phyloP scores from a whole-genome alignment of 2,329 filamentous ascomycete species.

The Pseudogymnoascus sp. region DNA sequence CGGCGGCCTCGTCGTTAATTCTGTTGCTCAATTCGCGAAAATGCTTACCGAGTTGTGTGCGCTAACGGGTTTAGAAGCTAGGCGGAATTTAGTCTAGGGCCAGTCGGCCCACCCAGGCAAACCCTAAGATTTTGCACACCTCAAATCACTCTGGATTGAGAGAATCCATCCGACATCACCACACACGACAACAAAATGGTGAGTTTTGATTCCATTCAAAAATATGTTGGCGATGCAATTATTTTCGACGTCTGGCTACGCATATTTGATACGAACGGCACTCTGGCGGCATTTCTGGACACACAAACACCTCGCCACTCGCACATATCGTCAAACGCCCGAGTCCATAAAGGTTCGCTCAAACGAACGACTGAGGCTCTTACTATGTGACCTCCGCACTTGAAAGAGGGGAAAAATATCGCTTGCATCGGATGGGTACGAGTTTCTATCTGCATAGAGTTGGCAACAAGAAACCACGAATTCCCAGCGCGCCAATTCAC shows the following conservation, averaged over 20 bases:
- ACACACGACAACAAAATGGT: conserved; percentile 8
- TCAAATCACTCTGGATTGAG: conserved; percentile 5
- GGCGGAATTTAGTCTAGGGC: conserved; percentile 5
- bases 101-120: conserved; percentile 5
- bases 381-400: not conserved
- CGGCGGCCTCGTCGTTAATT: conserved; percentile 9
- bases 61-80: not conserved
- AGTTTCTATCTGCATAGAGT: not conserved
- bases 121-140: conserved; percentile 7
- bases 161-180: conserved; percentile 7
- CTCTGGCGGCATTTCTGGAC: conserved; percentile 1
- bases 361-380: not conserved
- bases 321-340: not conserved
- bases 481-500: not conserved
- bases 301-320: not conserved
- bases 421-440: not conserved
- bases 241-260: conserved; percentile 4
- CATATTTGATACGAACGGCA: conserved; percentile 5
- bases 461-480: not conserved
- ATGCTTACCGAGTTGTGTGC: conserved; percentile 9
- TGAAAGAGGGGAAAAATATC: not conserved
- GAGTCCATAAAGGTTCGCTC: not conserved
- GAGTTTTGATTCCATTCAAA: conserved; percentile 5
- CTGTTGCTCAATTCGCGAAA: conserved; percentile 9
- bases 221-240: conserved; percentile 1